Evolutionary conservation across 2,329 filamentous ascomycete genomes (phyloP).

Genomic region (Cephalotrichum gorgonifer): DNA sequence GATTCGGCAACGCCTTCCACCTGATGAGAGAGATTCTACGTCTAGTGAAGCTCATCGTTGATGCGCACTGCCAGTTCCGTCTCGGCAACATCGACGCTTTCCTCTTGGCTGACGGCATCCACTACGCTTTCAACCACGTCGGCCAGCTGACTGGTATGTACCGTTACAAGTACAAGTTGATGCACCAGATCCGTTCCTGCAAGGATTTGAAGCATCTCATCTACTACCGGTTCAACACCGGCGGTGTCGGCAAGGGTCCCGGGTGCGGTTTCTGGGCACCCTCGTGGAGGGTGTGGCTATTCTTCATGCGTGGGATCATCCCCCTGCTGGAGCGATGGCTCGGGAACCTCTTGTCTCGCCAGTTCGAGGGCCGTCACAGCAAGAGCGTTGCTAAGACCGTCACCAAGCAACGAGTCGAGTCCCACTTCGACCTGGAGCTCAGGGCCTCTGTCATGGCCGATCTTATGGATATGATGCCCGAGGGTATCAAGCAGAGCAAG

Average conservation of each 20-base stretch:
- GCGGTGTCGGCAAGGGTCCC: slow-evolving; percentile 91
- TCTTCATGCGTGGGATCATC: slow-evolving; percentile 98
- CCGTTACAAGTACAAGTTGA: slow-evolving; percentile 99
- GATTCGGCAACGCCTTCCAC: slow-evolving; percentile 98
- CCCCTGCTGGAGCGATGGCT: slow-evolving; percentile 94
- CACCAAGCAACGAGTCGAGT: slow-evolving; percentile 97
- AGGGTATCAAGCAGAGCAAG: slow-evolving; percentile 99
- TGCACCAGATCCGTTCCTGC: slow-evolving; percentile 98
- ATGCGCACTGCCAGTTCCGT: slow-evolving; percentile 95
- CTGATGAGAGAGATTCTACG: slow-evolving; percentile 96
- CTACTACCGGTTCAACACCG: slow-evolving; percentile 97
- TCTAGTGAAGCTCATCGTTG: slow-evolving; percentile 93
- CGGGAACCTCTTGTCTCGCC: slow-evolving; percentile 88
- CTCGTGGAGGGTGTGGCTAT: slow-evolving; percentile 97
- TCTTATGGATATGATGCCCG: slow-evolving; percentile 99
- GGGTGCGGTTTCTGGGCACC: slow-evolving; percentile 99
- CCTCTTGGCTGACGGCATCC: slow-evolving; percentile 92
- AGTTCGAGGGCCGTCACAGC: slow-evolving; percentile 96
- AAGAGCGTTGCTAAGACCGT: slow-evolving; percentile 99
- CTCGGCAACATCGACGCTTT: slow-evolving; percentile 98
- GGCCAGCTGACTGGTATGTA: slow-evolving; percentile 99
- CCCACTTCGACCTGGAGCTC: slow-evolving; percentile 94
- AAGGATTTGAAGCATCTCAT: slow-evolving; percentile 99
- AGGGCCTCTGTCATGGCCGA: slow-evolving; percentile 98
- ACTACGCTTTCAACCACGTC: slow-evolving; percentile 99